These are phyloP conservation scores for Penicillium vulpinum DNA, from an alignment of 2,329 filamentous ascomycete genomes.

Conservation along the genomic window DNA sequence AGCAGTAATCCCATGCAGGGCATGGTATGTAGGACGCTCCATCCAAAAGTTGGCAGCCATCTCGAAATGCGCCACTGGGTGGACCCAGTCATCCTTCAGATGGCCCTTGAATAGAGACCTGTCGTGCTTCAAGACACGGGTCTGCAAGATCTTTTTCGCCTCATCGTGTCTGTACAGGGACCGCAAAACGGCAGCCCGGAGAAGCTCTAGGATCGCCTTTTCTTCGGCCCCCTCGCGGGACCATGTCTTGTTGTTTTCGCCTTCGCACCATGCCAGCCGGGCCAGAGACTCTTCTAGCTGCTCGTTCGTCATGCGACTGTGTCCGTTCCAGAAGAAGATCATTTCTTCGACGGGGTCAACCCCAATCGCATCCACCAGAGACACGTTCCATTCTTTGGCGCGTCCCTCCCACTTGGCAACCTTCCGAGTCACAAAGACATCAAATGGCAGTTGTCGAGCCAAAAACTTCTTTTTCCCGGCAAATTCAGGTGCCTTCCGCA, in stretches of 20 bases:
- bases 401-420: constrained; percentile 83
- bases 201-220: constrained; percentile 64
- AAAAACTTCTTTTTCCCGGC: constrained; percentile 88
- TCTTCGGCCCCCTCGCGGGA: constrained; percentile 58
- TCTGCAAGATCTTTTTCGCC: constrained; percentile 64
- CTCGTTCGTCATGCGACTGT: constrained; percentile 70
- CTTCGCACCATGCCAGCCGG: constrained; percentile 67
- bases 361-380: constrained; percentile 77
- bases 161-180: constrained; percentile 63
- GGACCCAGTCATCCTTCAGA: constrained; percentile 57
- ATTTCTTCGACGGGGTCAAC: constrained; percentile 83
- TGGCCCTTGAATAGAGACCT: constrained; percentile 54
- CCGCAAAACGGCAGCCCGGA: constrained; percentile 66
- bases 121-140: constrained; percentile 62
- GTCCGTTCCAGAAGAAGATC: constrained; percentile 90
- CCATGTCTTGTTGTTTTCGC: constrained; percentile 58
- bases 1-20: constrained; percentile 30
- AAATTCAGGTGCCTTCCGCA: constrained; percentile 69
- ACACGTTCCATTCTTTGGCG: constrained; percentile 64
- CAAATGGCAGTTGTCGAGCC: constrained; percentile 85
- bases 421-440: constrained; percentile 80
- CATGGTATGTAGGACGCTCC: constrained; percentile 51
- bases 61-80: constrained; percentile 82
- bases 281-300: constrained; percentile 65
- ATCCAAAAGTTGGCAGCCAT: constrained; percentile 79